Evolutionary conservation across 495 filamentous ascomycete genomes (phyloP).

Genomic region (Extremus antarcticus): DNA sequence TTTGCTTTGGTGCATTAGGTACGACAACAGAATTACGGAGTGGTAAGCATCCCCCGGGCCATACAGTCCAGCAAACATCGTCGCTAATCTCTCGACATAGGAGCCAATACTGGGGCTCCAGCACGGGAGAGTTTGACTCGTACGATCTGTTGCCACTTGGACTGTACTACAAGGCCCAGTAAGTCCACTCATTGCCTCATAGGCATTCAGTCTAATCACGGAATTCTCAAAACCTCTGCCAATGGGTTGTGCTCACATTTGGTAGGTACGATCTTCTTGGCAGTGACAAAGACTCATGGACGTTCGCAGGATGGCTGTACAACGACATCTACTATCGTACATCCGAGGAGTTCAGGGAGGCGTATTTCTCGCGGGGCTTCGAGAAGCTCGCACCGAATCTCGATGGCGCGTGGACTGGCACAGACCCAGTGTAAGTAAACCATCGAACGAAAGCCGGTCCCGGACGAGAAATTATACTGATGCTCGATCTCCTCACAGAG

Average conservation of each 20-base stretch:
- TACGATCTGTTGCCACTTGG: slow-evolving; percentile 35
- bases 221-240: neutral
- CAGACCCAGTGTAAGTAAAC: slow-evolving; percentile 20
- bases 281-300: slow-evolving; percentile 36
- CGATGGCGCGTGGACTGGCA: slow-evolving; percentile 36
- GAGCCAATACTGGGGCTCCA: slow-evolving; percentile 27
- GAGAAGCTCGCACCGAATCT: slow-evolving; percentile 32
- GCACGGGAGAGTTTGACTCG: slow-evolving; percentile 29
- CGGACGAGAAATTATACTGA: neutral
- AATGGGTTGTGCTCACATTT: neutral
- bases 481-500: slow-evolving; percentile 11
- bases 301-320: slow-evolving; percentile 37
- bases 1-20: slow-evolving; percentile 17
- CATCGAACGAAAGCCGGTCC: neutral
- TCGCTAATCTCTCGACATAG: no score
- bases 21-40: slow-evolving; percentile 31
- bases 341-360: slow-evolving; percentile 35
- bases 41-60: no score
- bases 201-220: neutral
- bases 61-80: no score
- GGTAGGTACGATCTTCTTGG: slow-evolving; percentile 34
- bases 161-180: slow-evolving; percentile 19
- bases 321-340: slow-evolving; percentile 39
- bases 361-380: slow-evolving; percentile 34
- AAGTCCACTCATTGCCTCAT: neutral